These are phyloP conservation scores for Ananas comosus DNA, from an alignment of 176 grass and related monocot species.

Conservation along the genomic window DNA sequence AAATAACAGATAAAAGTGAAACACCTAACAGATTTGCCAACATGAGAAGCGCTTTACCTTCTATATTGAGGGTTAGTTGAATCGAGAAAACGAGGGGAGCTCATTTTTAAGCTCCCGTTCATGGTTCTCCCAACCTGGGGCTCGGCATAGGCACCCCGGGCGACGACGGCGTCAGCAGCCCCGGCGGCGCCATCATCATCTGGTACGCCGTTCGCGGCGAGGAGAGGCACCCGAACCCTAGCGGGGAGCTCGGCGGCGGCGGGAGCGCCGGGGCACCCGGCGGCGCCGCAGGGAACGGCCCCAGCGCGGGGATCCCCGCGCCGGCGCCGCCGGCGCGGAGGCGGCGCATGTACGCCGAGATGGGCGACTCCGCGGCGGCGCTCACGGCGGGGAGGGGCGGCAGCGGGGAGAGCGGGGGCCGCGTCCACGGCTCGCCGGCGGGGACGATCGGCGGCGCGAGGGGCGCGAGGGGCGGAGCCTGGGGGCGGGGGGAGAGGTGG, in stretches of 20 bases:
- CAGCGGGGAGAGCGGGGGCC: background rate
- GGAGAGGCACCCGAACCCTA: constrained; percentile 23
- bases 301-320: background rate
- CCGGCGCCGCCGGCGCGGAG: background rate
- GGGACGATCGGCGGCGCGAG: background rate
- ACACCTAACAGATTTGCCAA: background rate
- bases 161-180: constrained; percentile 11
- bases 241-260: constrained; percentile 1
- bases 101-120: background rate
- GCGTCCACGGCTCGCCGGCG: background rate
- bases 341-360: constrained; percentile 16
- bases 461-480: background rate
- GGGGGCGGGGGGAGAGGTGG: background rate
- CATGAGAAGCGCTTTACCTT: background rate
- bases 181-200: constrained; percentile 20
- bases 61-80: background rate
- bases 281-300: background rate
- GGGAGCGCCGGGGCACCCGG: background rate
- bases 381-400: background rate
- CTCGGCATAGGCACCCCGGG: constrained; percentile 17
- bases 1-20: background rate
- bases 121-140: constrained; percentile 17
- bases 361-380: constrained; percentile 8
- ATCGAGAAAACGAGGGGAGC: background rate
- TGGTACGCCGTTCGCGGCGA: constrained; percentile 23